Evolutionary conservation across 148 eudicot species (phyloP).

Genomic region (Limonium bicolor): DNA sequence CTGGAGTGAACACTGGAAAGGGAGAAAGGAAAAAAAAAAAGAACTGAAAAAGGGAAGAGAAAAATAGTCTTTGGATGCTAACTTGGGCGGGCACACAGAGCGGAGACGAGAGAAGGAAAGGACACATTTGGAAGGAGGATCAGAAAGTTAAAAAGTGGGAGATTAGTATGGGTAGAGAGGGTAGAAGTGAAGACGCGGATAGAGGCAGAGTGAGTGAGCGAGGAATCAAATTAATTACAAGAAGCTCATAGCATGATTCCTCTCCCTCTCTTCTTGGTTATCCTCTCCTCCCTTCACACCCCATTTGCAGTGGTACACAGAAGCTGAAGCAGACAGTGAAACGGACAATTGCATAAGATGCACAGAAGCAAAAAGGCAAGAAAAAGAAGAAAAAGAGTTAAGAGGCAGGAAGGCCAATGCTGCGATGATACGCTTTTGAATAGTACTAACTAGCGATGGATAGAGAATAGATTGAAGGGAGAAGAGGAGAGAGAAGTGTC

Average conservation of each 20-base stretch:
- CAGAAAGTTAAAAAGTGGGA: conserved; percentile 8
- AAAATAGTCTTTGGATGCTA: conserved; percentile 1
- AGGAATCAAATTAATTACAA: conserved; percentile 24
- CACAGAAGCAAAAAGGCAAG: conserved; percentile 35
- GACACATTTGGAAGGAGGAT: conserved; percentile 5
- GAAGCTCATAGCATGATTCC: conserved; percentile 37
- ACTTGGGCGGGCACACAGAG: background rate
- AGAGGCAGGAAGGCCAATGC: too few species aligned
- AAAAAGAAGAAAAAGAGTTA: too few species aligned
- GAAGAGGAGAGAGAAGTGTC: background rate
- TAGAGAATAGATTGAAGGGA: too few species aligned
- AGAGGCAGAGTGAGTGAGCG: background rate
- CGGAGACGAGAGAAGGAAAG: background rate
- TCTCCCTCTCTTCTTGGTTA: conserved; percentile 13
- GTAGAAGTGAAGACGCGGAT: background rate
- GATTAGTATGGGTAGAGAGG: background rate
- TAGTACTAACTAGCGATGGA: conserved; percentile 2
- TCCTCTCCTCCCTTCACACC: background rate
- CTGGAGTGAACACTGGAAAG: conserved; percentile 13
- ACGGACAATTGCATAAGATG: conserved; percentile 47
- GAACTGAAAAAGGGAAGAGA: background rate
- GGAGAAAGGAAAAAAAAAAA: conserved; percentile 6
- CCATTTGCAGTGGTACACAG: conserved; percentile 39
- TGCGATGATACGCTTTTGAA: conserved; percentile 21
- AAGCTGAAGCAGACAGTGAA: conserved; percentile 40